These are phyloP conservation scores for Lotmaria passim DNA, from an alignment of 208 protist species.

Conservation along the genomic window DNA sequence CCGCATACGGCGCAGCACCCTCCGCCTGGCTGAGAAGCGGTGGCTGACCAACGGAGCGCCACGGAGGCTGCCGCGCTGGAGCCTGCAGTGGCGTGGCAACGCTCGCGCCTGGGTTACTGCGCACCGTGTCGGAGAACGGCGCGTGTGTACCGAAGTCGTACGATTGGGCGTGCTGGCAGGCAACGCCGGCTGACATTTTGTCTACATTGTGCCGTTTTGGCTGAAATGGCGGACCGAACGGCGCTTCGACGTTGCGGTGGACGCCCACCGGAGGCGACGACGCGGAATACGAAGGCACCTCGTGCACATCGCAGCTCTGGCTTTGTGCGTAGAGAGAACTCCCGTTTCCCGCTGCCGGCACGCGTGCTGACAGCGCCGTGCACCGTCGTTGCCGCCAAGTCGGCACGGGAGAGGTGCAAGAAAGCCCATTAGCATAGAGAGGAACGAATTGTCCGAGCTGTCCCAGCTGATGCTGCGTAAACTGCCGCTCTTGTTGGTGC, in stretches of 20 bases:
- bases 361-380: neutral
- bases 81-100: conserved; percentile 6
- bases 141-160: neutral
- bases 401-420: neutral
- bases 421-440: neutral
- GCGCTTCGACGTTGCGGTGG: neutral
- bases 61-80: neutral
- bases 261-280: neutral
- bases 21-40: neutral
- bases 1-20: neutral
- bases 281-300: neutral
- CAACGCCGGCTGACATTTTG: neutral
- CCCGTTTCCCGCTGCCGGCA: neutral
- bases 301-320: neutral
- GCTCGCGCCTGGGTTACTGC: neutral
- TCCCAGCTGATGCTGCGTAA: no score
- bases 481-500: conserved; percentile 2
- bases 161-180: neutral
- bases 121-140: neutral
- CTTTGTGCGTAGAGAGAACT: neutral
- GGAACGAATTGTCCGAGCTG: no score
- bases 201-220: neutral
- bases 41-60: conserved; percentile 5
- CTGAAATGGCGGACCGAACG: neutral
- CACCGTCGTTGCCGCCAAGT: neutral